Evolutionary conservation across 352 stramenopile genomes (phyloP), one percentile per base, ranked within the genome.

Genomic region (Globisporangium middletonii): DNA sequence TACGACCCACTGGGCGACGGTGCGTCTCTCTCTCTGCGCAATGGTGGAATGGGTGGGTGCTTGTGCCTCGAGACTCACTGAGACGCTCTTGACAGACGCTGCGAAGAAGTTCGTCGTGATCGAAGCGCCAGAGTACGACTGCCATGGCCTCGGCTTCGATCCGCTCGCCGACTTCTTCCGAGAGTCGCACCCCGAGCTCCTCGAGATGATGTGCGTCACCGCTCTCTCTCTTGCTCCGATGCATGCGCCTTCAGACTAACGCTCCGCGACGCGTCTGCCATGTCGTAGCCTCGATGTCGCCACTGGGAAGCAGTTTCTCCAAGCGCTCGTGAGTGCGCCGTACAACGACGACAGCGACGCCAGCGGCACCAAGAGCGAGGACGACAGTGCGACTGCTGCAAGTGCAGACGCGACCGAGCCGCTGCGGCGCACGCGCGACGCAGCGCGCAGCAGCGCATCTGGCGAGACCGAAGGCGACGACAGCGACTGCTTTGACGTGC

Each of bases 101-200:
- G 47, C 53, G 3, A 82, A 75, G 57, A 50, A 55, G 46, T 79
- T 64, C 33, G 57, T 82, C 12, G 43, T 77, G 19, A 37, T 82
- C 26, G 57, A 66, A 35, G 53, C 65, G 16, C 49, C 62, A 3
- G 63, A 82, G 13, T 66, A 75, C 44, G 59, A 72, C 43, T 27
- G 27, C 27, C 48, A 55, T 38, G 48, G 55, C 8, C 27, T 28
- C 27, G 37, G 37, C 7, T 49, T 79, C 30, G 38, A 42, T 5
- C 47, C 57, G 3, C 33, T 76, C 23, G 45, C 62, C 47, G 66
- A 67, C 19, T 47, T 59, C 16, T 23, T 82, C 16, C 54, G 47
- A 45, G 43, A 42, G 5, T 45, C 38, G 6, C 5, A 49, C 18
- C 18, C 46, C 13, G 47, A n/a, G 16, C 35, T 62, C 23, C 47